Conservation (phyloP, 2,329 filamentous ascomycete genomes). For the Cladorrhinum sp. region DNA sequence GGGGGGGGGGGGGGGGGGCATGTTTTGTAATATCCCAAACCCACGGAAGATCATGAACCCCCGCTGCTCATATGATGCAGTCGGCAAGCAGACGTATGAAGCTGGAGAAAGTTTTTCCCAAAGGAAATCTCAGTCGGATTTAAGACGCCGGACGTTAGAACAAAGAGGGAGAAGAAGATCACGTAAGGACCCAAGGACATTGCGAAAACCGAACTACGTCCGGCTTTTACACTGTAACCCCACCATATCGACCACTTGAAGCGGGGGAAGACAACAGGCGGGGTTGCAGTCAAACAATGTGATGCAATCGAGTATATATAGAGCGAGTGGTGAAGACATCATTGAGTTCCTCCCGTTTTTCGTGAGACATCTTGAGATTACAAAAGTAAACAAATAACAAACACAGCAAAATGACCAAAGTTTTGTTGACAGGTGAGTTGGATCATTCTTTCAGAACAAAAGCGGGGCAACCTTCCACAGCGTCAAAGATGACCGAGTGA, state of each 20-base stretch:
- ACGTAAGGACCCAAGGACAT: not conserved
- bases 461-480: not conserved
- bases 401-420: constrained; percentile 41
- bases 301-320: not conserved
- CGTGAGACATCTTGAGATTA: not conserved
- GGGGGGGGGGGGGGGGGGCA: too few species aligned
- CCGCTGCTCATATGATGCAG: too few species aligned
- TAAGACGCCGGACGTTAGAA: not conserved
- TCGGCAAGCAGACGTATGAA: too few species aligned
- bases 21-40: too few species aligned
- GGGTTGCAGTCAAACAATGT: not conserved
- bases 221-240: not conserved
- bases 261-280: not conserved
- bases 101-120: too few species aligned
- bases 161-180: not conserved
- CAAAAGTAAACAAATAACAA: not conserved
- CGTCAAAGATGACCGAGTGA: constrained; percentile 1
- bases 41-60: too few species aligned
- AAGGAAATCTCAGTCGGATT: not conserved
- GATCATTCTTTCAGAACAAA: not conserved
- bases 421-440: constrained; percentile 45
- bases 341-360: not conserved
- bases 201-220: not conserved
- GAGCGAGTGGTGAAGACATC: not conserved
- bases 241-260: not conserved